Evolutionary conservation across 2,329 filamentous ascomycete species (phyloP), one percentile per base, ranked within the genome.

Genomic region (Ophiostoma populinum): DNA sequence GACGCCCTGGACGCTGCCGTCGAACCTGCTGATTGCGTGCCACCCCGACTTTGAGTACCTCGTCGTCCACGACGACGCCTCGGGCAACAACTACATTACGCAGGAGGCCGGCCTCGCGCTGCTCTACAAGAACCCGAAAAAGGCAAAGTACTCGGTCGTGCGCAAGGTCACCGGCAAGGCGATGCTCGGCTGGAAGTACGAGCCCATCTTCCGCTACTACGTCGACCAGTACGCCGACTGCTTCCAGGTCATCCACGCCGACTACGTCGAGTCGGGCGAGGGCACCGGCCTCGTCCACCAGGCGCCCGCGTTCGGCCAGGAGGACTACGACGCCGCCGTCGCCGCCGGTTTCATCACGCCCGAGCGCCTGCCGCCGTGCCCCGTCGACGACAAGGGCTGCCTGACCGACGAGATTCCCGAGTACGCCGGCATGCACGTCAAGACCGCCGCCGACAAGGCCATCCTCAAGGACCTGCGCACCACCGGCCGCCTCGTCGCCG

Each of bases 201-300:
- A 83, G 54, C 86, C 87, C 6, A 66, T 86, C 1, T 95, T 94
- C 55, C 69, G 80, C 50, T 94, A 93, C 58, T 87, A 90, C 55
- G 79, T 80, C 47, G 80, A 90, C 9, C 71, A 87, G 30, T 94
- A 90, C 64, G 81, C 87, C 56, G 80, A 92, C 38, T 55, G 73
- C 4, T 94, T 92, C 65, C 71, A 67, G 46, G 79, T 94, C 5
- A 52, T 92, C 43, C 85, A 80, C 45, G 87, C 80, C 24, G 73
- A 66, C 6, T 94, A 94, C 49, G 86, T 94, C 39, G 90, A 81
- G 18, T 74, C 79, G 20, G 85, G 90, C 40, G 85, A 82, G 49
- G 87, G 87, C 73, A 82, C 83, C 22, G 87, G 87, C 50, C 79
- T 95, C 42, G 87, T 95, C 29, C 87, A 95, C 55, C 85, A 94